These are phyloP conservation scores for Edaphochlamys debaryana DNA, from an alignment of 139 green algal species.

Conservation along the genomic window DNA sequence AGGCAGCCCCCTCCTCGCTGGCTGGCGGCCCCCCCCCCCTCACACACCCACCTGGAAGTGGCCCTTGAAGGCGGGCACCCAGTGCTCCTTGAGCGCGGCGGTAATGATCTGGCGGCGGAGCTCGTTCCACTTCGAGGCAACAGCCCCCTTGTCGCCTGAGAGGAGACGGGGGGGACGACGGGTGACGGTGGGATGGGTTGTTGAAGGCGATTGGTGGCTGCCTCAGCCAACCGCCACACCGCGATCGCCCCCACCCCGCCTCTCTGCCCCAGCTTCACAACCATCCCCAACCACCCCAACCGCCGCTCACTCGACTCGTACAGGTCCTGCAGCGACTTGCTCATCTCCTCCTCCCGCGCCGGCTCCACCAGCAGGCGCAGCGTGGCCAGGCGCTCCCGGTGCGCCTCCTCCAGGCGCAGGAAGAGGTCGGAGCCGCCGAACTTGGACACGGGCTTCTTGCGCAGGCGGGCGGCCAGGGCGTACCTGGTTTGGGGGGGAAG, in stretches of 20 bases:
- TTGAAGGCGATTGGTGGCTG: background rate
- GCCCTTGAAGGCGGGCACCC: slow-evolving; percentile 72
- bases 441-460: slow-evolving; percentile 70
- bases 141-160: slow-evolving; percentile 5
- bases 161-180: background rate
- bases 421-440: slow-evolving; percentile 22
- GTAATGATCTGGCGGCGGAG: slow-evolving; percentile 68
- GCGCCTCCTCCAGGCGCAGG: slow-evolving; percentile 36
- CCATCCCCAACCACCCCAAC: background rate
- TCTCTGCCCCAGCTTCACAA: too few species aligned
- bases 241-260: too few species aligned
- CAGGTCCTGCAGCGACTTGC: slow-evolving; percentile 1
- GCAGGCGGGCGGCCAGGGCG: slow-evolving; percentile 76
- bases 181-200: background rate
- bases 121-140: slow-evolving; percentile 70
- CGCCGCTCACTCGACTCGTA: slow-evolving; percentile 27
- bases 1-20: slow-evolving; percentile 1
- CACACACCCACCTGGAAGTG: slow-evolving; percentile 46
- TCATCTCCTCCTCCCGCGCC: background rate
- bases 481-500: slow-evolving; percentile 35
- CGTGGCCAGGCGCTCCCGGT: slow-evolving; percentile 37
- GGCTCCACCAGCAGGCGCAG: slow-evolving; percentile 31
- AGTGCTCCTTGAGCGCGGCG: slow-evolving; percentile 54
- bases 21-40: too few species aligned
- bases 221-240: too few species aligned